phyloP scores from a whole-genome alignment of 768 basidiomycete genomes.

The Russula emetica region DNA sequence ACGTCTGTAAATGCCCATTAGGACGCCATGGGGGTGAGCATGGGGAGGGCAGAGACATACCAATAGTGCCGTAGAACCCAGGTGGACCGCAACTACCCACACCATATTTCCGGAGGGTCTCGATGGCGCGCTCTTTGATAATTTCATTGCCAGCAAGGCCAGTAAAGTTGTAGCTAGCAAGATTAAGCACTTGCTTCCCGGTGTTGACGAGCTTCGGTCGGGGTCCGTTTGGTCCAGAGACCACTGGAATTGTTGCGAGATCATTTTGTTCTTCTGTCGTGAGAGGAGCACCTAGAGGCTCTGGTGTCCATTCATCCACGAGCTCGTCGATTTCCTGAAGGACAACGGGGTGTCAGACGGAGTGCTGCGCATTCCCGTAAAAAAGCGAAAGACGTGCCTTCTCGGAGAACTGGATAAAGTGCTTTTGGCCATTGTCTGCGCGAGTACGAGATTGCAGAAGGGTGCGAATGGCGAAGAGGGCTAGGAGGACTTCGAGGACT shows the following conservation, averaged over 20 bases:
- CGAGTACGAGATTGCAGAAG: constrained; percentile 86
- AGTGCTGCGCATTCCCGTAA: background rate
- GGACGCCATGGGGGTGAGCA: background rate
- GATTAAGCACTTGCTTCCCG: constrained; percentile 75
- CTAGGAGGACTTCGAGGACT: constrained; percentile 80
- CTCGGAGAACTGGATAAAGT: constrained; percentile 87
- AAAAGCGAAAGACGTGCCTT: constrained; percentile 53
- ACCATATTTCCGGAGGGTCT: constrained; percentile 83
- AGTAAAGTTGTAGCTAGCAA: constrained; percentile 88
- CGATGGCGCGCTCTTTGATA: constrained; percentile 81
- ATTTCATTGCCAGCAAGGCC: constrained; percentile 84
- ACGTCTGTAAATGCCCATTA: constrained; percentile 56
- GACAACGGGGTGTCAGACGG: background rate
- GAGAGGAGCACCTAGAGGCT: constrained; percentile 68
- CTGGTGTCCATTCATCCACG: constrained; percentile 92
- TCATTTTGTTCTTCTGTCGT: constrained; percentile 57
- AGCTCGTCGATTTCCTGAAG: constrained; percentile 91
- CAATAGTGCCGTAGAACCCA: constrained; percentile 94
- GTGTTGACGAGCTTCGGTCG: constrained; percentile 71
- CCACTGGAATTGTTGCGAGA: constrained; percentile 68
- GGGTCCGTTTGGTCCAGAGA: constrained; percentile 75
- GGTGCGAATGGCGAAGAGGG: constrained; percentile 85
- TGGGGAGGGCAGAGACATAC: constrained; percentile 42
- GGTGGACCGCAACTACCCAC: constrained; percentile 94
- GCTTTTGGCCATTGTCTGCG: constrained; percentile 75